Percentiles rank a stretch among this genome's conserved stretches.
Conservation (phyloP, 1,284 basidiomycete genomes). For the Marasmius sp. region DNA sequence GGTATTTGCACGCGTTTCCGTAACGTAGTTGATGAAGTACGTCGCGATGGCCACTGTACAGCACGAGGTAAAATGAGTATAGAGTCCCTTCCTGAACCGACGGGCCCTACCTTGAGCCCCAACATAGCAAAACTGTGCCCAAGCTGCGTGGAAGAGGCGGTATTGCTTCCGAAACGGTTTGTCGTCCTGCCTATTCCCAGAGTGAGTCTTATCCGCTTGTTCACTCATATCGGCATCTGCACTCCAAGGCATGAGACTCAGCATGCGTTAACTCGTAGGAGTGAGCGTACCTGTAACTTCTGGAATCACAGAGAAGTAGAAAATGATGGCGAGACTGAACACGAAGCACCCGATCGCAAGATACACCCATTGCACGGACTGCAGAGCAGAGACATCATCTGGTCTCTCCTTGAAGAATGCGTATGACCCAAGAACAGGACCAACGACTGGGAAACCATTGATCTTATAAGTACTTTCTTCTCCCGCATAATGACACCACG, state of each 20-base stretch:
- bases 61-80: neutral
- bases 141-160: slow-evolving; percentile 31
- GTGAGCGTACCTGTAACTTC: slow-evolving; percentile 30
- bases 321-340: slow-evolving; percentile 31
- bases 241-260: neutral
- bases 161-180: slow-evolving; percentile 29
- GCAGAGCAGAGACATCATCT: slow-evolving; percentile 28
- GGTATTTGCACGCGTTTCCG: slow-evolving; percentile 25
- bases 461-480: too few relatives aligned
- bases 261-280: neutral
- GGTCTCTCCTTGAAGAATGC: slow-evolving; percentile 30
- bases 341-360: slow-evolving; percentile 34
- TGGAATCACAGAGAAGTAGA: slow-evolving; percentile 33
- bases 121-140: slow-evolving; percentile 33
- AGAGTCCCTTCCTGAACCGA: too few relatives aligned
- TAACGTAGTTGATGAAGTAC: slow-evolving; percentile 35
- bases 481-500: too few relatives aligned
- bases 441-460: slow-evolving; percentile 20
- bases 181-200: slow-evolving; percentile 18
- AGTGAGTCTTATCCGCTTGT: slow-evolving; percentile 32
- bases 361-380: slow-evolving; percentile 35
- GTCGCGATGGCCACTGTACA: slow-evolving; percentile 29
- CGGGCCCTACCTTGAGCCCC: slow-evolving; percentile 30
- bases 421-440: slow-evolving; percentile 32
- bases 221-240: slow-evolving; percentile 34